Base-by-base conservation (phyloP, 2,329 filamentous ascomycete genomes). In the Rutstroemia sp. region DNA sequence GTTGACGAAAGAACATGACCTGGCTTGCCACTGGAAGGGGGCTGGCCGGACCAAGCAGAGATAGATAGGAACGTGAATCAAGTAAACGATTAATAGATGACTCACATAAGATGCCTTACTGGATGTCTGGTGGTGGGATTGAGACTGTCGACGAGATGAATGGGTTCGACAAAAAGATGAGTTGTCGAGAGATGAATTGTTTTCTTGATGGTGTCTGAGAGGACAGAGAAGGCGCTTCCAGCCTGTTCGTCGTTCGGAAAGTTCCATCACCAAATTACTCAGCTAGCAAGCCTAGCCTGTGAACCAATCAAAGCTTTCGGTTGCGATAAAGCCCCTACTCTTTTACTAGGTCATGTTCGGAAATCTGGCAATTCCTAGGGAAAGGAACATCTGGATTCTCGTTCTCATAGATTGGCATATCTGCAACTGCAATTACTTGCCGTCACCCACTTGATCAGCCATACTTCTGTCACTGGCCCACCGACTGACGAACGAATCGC, bases 141-240 rank as follows among this genome's bases (percentile, higher is more conserved):
- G 51, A 54, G 48, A 45, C 48, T 54, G 34, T 54, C 48, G 46
- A 42, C 41, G 51, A 54, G 51, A 54, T 54, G 51, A 25, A 34
- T 49, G 46, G 62, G 51, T 27, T 49, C 10, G 42, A 48, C 51
- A 49, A 53, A 53, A 37, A 53, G 51, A 54, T 54, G 51, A 34
- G 30, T 34, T 34, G 30, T 34, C 30, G 30, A 34, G 10, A 34
- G 30, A 34, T 34, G 51, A 19, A 23, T 27, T 47, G 62, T 48
- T 41, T 50, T 56, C 44, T 18, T 27, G 49, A 52, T 53, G 48
- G 34, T 42, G 34, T 49, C 54, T 54, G 52, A 59, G 52, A 59
- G 61, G 61, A 62, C 61, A 63, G 61, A 55, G 59, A 62, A 56
- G 60, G 61, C 54, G 47, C 48, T 42, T 21, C 46, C 52, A 49